Percentiles rank a stretch among this genome's conserved stretches.
These are phyloP conservation scores for Marchantia polymorpha DNA, from an alignment of 225 moss, liverwort and hornwort genomes.

Conservation along the genomic window DNA sequence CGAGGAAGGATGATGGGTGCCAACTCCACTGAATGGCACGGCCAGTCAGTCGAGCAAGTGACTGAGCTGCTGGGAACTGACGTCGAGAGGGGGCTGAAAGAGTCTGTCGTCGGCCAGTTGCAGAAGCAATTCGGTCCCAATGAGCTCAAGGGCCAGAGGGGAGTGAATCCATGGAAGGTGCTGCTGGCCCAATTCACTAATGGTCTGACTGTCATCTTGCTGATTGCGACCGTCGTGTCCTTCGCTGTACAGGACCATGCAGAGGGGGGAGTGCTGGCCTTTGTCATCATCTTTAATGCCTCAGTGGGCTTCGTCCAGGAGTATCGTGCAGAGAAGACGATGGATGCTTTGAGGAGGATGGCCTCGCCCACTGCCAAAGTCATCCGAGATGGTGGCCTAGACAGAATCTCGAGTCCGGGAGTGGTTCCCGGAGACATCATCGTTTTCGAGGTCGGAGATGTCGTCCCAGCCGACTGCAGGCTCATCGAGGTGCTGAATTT, in stretches of 20 bases:
- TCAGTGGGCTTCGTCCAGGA: slow-evolving; percentile 43
- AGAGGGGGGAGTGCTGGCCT: slow-evolving; percentile 5
- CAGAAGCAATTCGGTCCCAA: not conserved
- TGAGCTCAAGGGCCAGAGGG: not conserved
- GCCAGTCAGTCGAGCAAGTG: not conserved
- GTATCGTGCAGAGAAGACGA: slow-evolving; percentile 48
- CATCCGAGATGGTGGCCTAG: slow-evolving; percentile 32
- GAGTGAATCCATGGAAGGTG: not conserved
- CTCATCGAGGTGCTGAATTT: slow-evolving; percentile 45
- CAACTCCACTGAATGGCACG: not conserved
- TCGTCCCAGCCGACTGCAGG: slow-evolving; percentile 50
- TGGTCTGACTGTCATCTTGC: not conserved
- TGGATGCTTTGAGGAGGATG: slow-evolving; percentile 53
- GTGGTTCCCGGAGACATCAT: slow-evolving; percentile 43
- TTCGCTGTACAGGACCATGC: slow-evolving; percentile 1
- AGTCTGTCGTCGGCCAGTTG: not conserved
- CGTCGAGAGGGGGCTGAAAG: not conserved
- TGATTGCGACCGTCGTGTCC: not conserved
- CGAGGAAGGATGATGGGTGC: no score
- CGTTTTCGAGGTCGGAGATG: slow-evolving; percentile 48
- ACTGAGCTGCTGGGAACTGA: not conserved
- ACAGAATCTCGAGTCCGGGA: slow-evolving; percentile 27
- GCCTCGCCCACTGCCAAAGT: slow-evolving; percentile 50
- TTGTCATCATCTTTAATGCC: slow-evolving; percentile 47
- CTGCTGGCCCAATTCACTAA: not conserved